These are phyloP conservation scores for Aspergillus neoniger DNA, from an alignment of 2,329 filamentous ascomycete species.

Conservation along the genomic window DNA sequence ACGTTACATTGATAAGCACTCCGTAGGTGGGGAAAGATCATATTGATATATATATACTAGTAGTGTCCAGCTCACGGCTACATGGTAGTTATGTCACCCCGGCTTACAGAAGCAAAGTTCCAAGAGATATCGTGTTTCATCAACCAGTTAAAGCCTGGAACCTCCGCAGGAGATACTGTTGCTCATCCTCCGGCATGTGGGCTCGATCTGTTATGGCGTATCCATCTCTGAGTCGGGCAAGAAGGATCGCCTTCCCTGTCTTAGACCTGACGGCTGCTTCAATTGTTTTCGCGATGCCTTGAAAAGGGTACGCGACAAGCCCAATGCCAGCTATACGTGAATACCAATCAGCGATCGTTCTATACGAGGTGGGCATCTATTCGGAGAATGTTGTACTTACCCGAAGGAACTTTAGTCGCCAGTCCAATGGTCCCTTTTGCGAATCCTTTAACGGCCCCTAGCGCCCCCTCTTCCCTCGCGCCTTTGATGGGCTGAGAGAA, in stretches of 20 bases:
- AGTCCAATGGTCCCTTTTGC: constrained; percentile 35
- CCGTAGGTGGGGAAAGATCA: no score
- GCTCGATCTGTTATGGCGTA: not conserved
- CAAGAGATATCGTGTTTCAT: not conserved
- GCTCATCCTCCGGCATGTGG: not conserved
- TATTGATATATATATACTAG: no score
- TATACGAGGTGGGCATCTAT: not conserved
- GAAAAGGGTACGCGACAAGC: constrained; percentile 35
- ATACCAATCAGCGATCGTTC: not conserved
- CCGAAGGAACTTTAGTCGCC: constrained; percentile 26
- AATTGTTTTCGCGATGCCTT: constrained; percentile 38
- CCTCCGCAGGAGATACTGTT: not conserved
- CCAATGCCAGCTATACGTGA: constrained; percentile 26
- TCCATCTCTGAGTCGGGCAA: constrained; percentile 26
- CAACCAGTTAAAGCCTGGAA: constrained; percentile 15
- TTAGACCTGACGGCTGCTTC: constrained; percentile 27
- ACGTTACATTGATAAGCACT: not conserved
- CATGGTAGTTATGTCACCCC: not conserved
- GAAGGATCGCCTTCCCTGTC: constrained; percentile 27
- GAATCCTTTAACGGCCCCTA: constrained; percentile 37
- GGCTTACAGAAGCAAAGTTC: not conserved
- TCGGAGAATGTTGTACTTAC: constrained; percentile 17
- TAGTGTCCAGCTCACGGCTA: no score
- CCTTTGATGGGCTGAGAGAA: constrained; percentile 34
- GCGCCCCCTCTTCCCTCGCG: constrained; percentile 32